Percentiles rank a stretch among this genome's conserved stretches.
These are phyloP conservation scores for Cephalotrichum gorgonifer DNA, from an alignment of 2,329 filamentous ascomycete genomes.

Conservation along the genomic window DNA sequence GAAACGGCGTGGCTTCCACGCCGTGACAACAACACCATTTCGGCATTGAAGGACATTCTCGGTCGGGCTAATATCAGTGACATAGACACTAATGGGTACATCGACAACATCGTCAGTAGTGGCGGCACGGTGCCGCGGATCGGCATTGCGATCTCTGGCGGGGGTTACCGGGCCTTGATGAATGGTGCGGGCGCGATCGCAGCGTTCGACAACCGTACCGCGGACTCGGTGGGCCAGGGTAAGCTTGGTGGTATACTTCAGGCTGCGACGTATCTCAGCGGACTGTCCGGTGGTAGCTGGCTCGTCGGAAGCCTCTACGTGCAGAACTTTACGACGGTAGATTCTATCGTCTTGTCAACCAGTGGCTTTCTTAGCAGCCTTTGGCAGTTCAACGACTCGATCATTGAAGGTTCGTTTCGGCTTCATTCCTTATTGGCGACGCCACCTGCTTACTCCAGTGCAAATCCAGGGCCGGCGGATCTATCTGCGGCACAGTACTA, in stretches of 20 bases:
- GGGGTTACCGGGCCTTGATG: constrained; percentile 68
- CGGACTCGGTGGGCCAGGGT: constrained; percentile 37
- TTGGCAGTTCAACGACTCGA: constrained; percentile 25
- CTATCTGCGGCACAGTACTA: constrained; percentile 41
- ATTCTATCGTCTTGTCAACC: constrained; percentile 21
- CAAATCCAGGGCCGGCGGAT: constrained; percentile 24
- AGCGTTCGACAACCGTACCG: constrained; percentile 61
- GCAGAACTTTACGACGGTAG: constrained; percentile 66
- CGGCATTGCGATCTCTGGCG: constrained; percentile 64
- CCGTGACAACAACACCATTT: constrained; percentile 10
- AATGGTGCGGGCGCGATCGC: constrained; percentile 65
- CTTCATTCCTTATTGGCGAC: constrained; percentile 3
- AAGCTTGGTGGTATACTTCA: constrained; percentile 63
- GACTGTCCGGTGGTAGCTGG: constrained; percentile 68
- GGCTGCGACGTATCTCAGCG: constrained; percentile 62
- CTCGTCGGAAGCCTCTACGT: constrained; percentile 61
- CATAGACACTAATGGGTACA: constrained; percentile 9
- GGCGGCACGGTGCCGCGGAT: constrained; percentile 33
- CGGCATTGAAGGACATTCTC: constrained; percentile 9
- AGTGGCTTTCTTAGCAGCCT: constrained; percentile 10
- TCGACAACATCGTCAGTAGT: constrained; percentile 7
- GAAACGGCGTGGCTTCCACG: constrained; percentile 11
- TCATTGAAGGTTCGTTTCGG: constrained; percentile 21
- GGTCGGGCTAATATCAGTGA: constrained; percentile 9
- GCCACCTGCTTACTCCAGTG: not conserved